A percentile compares a stretch with the other conserved stretches of the same genome.
phyloP scores from a whole-genome alignment of 768 basidiomycete genomes.

The Leucosporidium scottii region DNA sequence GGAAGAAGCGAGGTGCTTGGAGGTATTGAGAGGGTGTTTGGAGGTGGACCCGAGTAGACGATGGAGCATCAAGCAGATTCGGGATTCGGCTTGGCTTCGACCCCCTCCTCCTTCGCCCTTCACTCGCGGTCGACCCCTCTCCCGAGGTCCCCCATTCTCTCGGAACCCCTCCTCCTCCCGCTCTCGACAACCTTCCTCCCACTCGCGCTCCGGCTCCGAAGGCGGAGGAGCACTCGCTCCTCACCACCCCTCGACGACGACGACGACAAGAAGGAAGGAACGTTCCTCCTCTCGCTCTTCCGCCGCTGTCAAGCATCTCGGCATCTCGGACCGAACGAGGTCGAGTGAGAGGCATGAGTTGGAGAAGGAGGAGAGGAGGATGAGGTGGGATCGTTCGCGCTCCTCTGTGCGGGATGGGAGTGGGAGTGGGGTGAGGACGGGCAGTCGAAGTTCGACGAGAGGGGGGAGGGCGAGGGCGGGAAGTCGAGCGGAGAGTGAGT shows the following conservation, averaged over 20 bases:
- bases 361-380: conserved; percentile 4
- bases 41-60: conserved; percentile 56
- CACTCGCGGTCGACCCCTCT: too few species aligned
- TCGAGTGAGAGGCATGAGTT: background rate
- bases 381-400: background rate
- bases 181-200: too few species aligned
- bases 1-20: conserved; percentile 13
- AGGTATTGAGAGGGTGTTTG: conserved; percentile 71
- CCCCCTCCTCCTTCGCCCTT: background rate
- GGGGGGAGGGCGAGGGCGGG: background rate
- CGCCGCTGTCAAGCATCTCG: background rate
- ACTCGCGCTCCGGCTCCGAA: background rate
- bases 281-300: background rate
- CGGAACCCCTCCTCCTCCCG: too few species aligned
- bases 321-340: background rate
- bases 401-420: too few species aligned
- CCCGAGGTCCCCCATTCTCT: too few species aligned
- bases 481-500: background rate
- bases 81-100: conserved; percentile 49
- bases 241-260: too few species aligned
- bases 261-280: background rate
- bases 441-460: too few species aligned
- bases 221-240: background rate
- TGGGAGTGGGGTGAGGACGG: too few species aligned
- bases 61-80: conserved; percentile 76